Evolutionary conservation across 371 early-diverging fungal species (phyloP).

Genomic region (Mucor irregularis): DNA sequence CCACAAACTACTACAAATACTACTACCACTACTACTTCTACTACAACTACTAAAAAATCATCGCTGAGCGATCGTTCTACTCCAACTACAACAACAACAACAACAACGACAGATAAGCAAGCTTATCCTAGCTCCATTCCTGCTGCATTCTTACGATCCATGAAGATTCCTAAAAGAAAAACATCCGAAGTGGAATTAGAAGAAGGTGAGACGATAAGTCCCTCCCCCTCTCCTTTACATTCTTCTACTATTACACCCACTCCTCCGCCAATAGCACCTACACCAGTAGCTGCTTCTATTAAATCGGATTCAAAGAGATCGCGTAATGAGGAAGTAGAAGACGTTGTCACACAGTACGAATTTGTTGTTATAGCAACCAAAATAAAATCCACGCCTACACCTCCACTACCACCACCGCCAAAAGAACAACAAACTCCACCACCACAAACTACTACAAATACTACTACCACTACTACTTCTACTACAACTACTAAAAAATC

Average conservation of each 20-base stretch:
- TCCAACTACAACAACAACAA: background rate
- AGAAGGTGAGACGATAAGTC: slow-evolving; percentile 28
- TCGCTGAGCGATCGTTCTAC: slow-evolving; percentile 10
- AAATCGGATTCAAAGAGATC: too few species aligned
- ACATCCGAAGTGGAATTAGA: slow-evolving; percentile 24
- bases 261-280: background rate
- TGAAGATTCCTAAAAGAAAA: slow-evolving; percentile 2
- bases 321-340: background rate
- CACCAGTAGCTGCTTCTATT: background rate
- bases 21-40: background rate
- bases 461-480: background rate
- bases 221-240: slow-evolving; percentile 20
- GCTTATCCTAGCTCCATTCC: slow-evolving; percentile 3
- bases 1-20: background rate
- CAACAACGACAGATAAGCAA: background rate
- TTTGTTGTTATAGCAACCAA: too few species aligned
- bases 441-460: background rate
- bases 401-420: too few species aligned
- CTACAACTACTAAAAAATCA: background rate
- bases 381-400: too few species aligned
- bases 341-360: too few species aligned
- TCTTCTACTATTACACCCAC: background rate
- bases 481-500: background rate
- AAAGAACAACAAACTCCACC: background rate
- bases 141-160: slow-evolving; percentile 1